Evolutionary conservation across 208 protist species (phyloP).

Genomic region (Blastocrithidia nonstop): DNA sequence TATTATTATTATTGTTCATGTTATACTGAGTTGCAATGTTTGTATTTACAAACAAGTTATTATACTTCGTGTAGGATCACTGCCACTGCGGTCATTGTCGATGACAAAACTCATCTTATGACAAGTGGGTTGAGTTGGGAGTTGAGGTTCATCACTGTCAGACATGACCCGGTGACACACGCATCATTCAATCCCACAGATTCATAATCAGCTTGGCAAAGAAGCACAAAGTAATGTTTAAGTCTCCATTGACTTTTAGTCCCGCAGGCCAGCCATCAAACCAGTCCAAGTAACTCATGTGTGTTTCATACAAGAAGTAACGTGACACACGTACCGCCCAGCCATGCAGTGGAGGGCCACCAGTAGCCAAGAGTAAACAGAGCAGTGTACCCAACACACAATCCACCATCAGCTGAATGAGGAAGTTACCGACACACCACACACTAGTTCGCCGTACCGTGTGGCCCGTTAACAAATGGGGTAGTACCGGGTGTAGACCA

Average conservation of each 20-base stretch:
- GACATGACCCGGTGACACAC: too few species aligned
- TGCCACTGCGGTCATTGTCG: too few species aligned
- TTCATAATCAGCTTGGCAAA: constrained; percentile 55
- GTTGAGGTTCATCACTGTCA: too few species aligned
- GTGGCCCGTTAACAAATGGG: constrained; percentile 20
- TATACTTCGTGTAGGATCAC: too few species aligned
- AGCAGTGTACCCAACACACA: constrained; percentile 34
- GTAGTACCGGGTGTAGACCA: constrained; percentile 60
- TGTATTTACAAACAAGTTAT: too few species aligned
- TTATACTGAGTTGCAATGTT: too few species aligned
- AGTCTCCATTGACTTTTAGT: constrained; percentile 89
- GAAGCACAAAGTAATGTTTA: constrained; percentile 77
- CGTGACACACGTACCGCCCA: constrained; percentile 20
- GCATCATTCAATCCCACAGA: constrained; percentile 42
- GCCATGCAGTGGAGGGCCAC: constrained; percentile 22
- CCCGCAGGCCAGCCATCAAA: constrained; percentile 87
- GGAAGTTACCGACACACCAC: constrained; percentile 49
- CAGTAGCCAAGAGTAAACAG: constrained; percentile 22
- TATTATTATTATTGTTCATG: constrained; percentile 8
- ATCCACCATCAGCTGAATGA: constrained; percentile 48
- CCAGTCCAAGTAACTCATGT: constrained; percentile 84
- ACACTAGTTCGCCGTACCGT: constrained; percentile 7
- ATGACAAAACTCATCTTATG: too few species aligned
- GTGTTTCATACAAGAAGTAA: constrained; percentile 48
- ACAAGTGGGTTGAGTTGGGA: too few species aligned